Evolutionary conservation across 306 rosid genomes (phyloP).

Genomic region (Begonia loranthoides): DNA sequence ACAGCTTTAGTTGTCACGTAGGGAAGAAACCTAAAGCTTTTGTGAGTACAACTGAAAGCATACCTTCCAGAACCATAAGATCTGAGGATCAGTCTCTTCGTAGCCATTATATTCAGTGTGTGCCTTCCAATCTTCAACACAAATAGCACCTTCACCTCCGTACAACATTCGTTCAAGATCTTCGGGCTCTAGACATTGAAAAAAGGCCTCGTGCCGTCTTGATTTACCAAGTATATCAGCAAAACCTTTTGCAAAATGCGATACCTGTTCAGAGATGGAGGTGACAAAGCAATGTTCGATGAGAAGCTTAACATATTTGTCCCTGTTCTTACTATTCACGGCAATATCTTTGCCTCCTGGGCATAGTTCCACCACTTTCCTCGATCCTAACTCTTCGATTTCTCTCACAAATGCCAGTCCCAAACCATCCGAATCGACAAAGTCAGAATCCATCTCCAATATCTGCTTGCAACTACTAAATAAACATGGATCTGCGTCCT

Average conservation of each 20-base stretch:
- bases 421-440: slow-evolving; percentile 75
- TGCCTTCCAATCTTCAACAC: slow-evolving; percentile 85
- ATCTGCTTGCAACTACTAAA: slow-evolving; percentile 74
- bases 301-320: slow-evolving; percentile 52
- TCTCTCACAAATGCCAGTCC: slow-evolving; percentile 85
- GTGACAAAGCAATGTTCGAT: slow-evolving; percentile 61
- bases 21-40: too few relatives aligned
- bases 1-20: too few relatives aligned
- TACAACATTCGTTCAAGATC: slow-evolving; percentile 91
- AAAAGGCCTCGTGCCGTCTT: slow-evolving; percentile 29
- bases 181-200: slow-evolving; percentile 57
- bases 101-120: slow-evolving; percentile 81
- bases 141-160: slow-evolving; percentile 59
- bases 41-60: neutral
- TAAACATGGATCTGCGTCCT: slow-evolving; percentile 65
- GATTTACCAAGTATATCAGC: slow-evolving; percentile 56
- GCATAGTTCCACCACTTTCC: slow-evolving; percentile 56
- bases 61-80: slow-evolving; percentile 98
- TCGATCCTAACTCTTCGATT: slow-evolving; percentile 75
- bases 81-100: slow-evolving; percentile 72
- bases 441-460: slow-evolving; percentile 65
- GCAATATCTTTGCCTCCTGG: slow-evolving; percentile 46
- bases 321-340: slow-evolving; percentile 66
- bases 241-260: slow-evolving; percentile 66
- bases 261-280: slow-evolving; percentile 66